These are phyloP conservation scores for Ajuga reptans DNA, from an alignment of 305 asterid genomes.

Conservation along the genomic window DNA sequence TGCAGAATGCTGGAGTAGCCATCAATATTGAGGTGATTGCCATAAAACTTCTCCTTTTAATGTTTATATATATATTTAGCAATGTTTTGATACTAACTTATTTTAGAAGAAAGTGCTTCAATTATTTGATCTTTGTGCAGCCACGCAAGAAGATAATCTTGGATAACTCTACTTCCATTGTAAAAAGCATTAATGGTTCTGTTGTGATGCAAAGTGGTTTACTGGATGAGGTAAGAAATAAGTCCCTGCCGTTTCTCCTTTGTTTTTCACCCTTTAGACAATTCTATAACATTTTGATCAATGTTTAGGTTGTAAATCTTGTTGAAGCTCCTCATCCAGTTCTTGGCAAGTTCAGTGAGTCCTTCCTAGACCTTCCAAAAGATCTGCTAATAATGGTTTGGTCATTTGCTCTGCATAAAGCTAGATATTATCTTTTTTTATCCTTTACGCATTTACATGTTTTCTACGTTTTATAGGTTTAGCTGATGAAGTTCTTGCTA, in stretches of 20 bases:
- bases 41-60: slow-evolving; percentile 6
- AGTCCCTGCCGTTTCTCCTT: slow-evolving; percentile 1
- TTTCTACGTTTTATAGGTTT: slow-evolving; percentile 10
- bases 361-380: slow-evolving; percentile 86
- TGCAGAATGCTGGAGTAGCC: slow-evolving; percentile 67
- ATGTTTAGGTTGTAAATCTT: slow-evolving; percentile 77
- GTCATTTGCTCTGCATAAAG: slow-evolving; percentile 15
- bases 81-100: neutral
- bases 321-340: slow-evolving; percentile 90
- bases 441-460: slow-evolving; percentile 10
- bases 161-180: slow-evolving; percentile 56
- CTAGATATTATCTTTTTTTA: slow-evolving; percentile 1
- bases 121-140: slow-evolving; percentile 31
- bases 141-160: slow-evolving; percentile 63
- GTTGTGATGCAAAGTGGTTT: slow-evolving; percentile 55
- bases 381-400: slow-evolving; percentile 82
- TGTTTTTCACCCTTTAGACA: slow-evolving; percentile 12
- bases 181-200: slow-evolving; percentile 52
- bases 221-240: slow-evolving; percentile 66
- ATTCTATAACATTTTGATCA: slow-evolving; percentile 21
- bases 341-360: slow-evolving; percentile 66
- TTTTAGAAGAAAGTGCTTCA: slow-evolving; percentile 12
- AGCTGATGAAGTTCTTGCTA: neutral
- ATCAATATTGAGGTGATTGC: slow-evolving; percentile 58
- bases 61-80: neutral